A percentile compares a stretch with the other conserved stretches of the same genome.
These are phyloP conservation scores for Tephrocybe sp. DNA, from an alignment of 768 basidiomycete species.

Conservation along the genomic window DNA sequence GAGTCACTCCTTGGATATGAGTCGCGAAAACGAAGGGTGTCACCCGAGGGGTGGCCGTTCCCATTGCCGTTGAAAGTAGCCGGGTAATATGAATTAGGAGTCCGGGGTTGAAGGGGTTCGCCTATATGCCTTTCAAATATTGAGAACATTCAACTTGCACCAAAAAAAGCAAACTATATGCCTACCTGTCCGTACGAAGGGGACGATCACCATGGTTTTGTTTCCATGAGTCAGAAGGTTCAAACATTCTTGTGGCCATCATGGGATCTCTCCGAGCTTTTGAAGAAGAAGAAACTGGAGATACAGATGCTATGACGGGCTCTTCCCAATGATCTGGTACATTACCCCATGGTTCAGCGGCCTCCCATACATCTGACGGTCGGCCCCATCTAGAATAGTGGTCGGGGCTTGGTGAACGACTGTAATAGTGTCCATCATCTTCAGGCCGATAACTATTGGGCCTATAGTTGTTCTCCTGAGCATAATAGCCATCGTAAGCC, in stretches of 20 bases:
- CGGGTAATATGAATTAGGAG: constrained; percentile 16
- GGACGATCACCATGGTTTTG: constrained; percentile 48
- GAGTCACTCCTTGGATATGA: constrained; percentile 41
- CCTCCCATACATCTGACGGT: constrained; percentile 44
- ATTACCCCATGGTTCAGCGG: constrained; percentile 37
- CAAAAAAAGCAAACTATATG: constrained; percentile 12
- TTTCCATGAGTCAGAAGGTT: constrained; percentile 73
- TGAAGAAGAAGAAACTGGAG: constrained; percentile 30
- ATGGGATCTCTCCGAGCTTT: constrained; percentile 30
- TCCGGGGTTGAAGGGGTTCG: constrained; percentile 20
- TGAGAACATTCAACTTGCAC: not conserved
- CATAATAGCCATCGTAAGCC: constrained; percentile 52
- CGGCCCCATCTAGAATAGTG: constrained; percentile 38
- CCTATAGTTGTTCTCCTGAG: constrained; percentile 23
- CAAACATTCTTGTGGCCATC: constrained; percentile 54
- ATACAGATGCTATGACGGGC: constrained; percentile 37
- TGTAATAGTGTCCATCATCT: constrained; percentile 30
- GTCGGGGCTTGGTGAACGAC: constrained; percentile 53
- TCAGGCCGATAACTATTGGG: constrained; percentile 20
- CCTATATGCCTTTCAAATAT: constrained; percentile 31
- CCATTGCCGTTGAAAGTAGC: too few relatives aligned
- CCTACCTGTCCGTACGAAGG: constrained; percentile 39
- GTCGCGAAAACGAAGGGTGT: constrained; percentile 52
- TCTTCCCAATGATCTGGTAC: constrained; percentile 38
- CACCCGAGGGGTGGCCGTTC: constrained; percentile 27